A percentile compares a stretch with the other conserved stretches of the same genome.
These are phyloP conservation scores for Fermentozyma sake DNA, from an alignment of 1,139 yeast species.

Conservation along the genomic window DNA sequence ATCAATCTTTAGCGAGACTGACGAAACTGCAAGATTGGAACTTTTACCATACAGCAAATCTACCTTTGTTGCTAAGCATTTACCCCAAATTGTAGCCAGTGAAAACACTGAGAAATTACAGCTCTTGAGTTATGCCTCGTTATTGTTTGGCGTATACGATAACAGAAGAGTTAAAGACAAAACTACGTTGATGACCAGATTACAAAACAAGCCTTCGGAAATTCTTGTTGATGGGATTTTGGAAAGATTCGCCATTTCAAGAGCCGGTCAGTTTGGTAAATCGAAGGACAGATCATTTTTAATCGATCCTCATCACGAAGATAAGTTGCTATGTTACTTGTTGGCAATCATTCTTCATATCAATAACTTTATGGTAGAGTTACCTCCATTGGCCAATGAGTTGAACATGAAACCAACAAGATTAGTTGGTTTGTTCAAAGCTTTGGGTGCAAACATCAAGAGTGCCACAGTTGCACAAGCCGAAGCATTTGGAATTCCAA, in stretches of 20 bases:
- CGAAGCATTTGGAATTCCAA: slow-evolving; percentile 76
- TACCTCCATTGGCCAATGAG: slow-evolving; percentile 82
- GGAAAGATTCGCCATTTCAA: slow-evolving; percentile 62
- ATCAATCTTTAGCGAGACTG: slow-evolving; percentile 46
- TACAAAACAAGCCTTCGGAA: slow-evolving; percentile 66
- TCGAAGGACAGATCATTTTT: slow-evolving; percentile 68
- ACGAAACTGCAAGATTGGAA: slow-evolving; percentile 45
- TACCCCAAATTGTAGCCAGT: slow-evolving; percentile 37
- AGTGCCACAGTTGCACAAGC: slow-evolving; percentile 77
- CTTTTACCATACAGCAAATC: slow-evolving; percentile 61
- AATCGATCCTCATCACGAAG: slow-evolving; percentile 85
- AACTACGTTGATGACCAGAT: slow-evolving; percentile 53
- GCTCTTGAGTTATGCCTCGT: slow-evolving; percentile 70
- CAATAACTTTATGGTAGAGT: slow-evolving; percentile 69
- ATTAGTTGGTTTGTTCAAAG: slow-evolving; percentile 63
- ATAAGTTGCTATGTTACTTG: slow-evolving; percentile 75
- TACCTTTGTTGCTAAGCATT: slow-evolving; percentile 47
- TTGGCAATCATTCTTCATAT: slow-evolving; percentile 71
- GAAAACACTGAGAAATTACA: slow-evolving; percentile 58
- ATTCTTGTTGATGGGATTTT: slow-evolving; percentile 68
- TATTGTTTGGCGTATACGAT: slow-evolving; percentile 74
- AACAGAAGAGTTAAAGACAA: slow-evolving; percentile 65
- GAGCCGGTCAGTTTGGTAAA: slow-evolving; percentile 65
- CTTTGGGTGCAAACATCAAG: slow-evolving; percentile 79
- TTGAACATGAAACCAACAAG: slow-evolving; percentile 77